Evolutionary conservation across 441 rosid species (phyloP).

Genomic region (Lagerstroemia fauriei): DNA sequence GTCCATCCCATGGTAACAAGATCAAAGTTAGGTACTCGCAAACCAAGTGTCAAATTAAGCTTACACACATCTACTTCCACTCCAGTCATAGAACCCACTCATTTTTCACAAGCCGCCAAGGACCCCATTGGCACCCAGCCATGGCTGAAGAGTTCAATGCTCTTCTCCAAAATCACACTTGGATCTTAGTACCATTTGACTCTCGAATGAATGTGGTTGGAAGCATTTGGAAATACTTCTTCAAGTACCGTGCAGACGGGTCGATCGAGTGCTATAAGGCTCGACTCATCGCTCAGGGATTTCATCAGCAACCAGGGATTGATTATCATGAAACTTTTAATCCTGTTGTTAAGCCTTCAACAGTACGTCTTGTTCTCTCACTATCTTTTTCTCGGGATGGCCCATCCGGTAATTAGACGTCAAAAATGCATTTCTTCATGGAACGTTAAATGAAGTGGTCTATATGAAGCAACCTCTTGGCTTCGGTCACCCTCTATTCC

Average conservation of each 20-base stretch:
- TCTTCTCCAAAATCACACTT: not conserved
- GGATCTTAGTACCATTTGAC: not conserved
- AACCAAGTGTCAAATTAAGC: too few species aligned
- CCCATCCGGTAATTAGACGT: not conserved
- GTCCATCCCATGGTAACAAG: too few species aligned
- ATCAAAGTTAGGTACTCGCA: not conserved
- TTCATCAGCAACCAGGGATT: not conserved
- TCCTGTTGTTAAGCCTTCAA: not conserved
- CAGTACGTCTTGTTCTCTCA: not conserved
- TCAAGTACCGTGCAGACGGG: not conserved
- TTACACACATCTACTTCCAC: too few species aligned
- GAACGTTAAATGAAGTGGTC: not conserved
- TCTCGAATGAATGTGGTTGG: not conserved
- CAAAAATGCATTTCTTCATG: not conserved
- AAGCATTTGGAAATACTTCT: not conserved
- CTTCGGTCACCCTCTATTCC: not conserved
- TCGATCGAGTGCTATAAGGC: not conserved
- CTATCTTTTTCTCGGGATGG: not conserved
- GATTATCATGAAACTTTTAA: slow-evolving; percentile 8
- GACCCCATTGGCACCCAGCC: not conserved
- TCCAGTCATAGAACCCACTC: too few species aligned
- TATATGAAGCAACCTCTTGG: not conserved
- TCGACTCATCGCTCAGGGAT: not conserved
- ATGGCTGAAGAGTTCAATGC: not conserved
- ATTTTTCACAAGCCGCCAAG: not conserved